phyloP scores from a whole-genome alignment of 2,329 filamentous ascomycete genomes.

The Nothophoma quercina region DNA sequence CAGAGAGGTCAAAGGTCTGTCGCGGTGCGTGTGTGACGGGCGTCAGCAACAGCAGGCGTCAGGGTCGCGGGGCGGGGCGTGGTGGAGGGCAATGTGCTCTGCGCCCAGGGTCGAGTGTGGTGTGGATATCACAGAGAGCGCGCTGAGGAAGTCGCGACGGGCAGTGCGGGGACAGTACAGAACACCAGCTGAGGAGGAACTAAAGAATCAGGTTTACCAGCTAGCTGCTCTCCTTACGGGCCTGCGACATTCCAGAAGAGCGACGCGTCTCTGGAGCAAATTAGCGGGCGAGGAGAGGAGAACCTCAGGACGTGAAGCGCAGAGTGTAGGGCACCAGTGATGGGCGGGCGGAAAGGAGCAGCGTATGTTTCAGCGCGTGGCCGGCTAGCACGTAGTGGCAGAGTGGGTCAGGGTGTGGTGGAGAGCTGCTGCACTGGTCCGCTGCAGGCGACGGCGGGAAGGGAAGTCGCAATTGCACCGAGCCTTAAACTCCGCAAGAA shows the following conservation, averaged over 20 bases:
- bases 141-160: slow-evolving; percentile 22
- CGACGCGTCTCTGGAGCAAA: slow-evolving; percentile 21
- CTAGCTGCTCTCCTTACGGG: too few relatives aligned
- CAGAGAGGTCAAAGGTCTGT: neutral
- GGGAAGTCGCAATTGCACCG: slow-evolving; percentile 12
- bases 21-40: slow-evolving; percentile 3
- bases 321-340: slow-evolving; percentile 24
- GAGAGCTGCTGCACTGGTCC: slow-evolving; percentile 10
- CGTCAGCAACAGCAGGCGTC: slow-evolving; percentile 7
- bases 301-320: slow-evolving; percentile 19
- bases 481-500: slow-evolving; percentile 4
- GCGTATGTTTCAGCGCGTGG: slow-evolving; percentile 29
- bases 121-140: slow-evolving; percentile 1
- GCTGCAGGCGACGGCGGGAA: slow-evolving; percentile 13
- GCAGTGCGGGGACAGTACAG: slow-evolving; percentile 29
- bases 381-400: slow-evolving; percentile 9
- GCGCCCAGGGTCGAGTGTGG: neutral
- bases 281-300: slow-evolving; percentile 11
- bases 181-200: slow-evolving; percentile 19
- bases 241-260: slow-evolving; percentile 42
- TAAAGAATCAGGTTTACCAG: slow-evolving; percentile 23
- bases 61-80: slow-evolving; percentile 10
- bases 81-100: slow-evolving; percentile 3
- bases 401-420: slow-evolving; percentile 10
- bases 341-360: slow-evolving; percentile 31